A percentile compares a stretch with the other conserved stretches of the same genome.
Evolutionary conservation across 768 basidiomycete species (phyloP).

Genomic region (Saitozyma sp.): DNA sequence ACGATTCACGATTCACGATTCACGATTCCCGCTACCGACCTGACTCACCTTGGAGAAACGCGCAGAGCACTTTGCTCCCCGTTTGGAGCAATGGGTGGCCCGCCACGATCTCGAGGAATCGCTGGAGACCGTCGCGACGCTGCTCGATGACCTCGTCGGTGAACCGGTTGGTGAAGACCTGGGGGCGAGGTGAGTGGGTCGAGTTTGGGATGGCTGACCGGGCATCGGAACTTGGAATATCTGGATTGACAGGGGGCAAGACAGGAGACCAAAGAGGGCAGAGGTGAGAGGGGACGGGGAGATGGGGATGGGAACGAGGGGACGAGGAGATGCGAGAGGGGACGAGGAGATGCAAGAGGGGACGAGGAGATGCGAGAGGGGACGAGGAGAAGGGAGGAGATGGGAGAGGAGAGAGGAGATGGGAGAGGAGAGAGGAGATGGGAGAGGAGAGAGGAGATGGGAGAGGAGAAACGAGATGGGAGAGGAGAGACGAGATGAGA

Average conservation of each 20-base stretch:
- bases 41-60: conserved; percentile 70
- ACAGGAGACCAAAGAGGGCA: too few relatives aligned
- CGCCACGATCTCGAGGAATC: conserved; percentile 93
- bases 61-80: conserved; percentile 93
- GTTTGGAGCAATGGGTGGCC: conserved; percentile 97
- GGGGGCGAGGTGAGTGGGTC: neutral
- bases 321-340: neutral
- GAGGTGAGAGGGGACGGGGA: too few relatives aligned
- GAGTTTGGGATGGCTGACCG: neutral
- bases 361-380: conserved; percentile 1
- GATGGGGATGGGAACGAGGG: too few relatives aligned
- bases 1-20: too few relatives aligned
- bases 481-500: neutral
- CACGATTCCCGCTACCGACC: neutral
- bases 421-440: neutral
- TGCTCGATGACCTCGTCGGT: conserved; percentile 95
- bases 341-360: neutral
- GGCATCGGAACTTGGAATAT: too few relatives aligned
- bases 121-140: conserved; percentile 85
- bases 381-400: too few relatives aligned
- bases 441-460: neutral
- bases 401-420: neutral
- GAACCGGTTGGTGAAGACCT: conserved; percentile 94
- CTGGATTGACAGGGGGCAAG: too few relatives aligned
- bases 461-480: neutral